Evolutionary conservation across 176 grass and related monocot genomes (phyloP).

Genomic region (Paspalum vaginatum): DNA sequence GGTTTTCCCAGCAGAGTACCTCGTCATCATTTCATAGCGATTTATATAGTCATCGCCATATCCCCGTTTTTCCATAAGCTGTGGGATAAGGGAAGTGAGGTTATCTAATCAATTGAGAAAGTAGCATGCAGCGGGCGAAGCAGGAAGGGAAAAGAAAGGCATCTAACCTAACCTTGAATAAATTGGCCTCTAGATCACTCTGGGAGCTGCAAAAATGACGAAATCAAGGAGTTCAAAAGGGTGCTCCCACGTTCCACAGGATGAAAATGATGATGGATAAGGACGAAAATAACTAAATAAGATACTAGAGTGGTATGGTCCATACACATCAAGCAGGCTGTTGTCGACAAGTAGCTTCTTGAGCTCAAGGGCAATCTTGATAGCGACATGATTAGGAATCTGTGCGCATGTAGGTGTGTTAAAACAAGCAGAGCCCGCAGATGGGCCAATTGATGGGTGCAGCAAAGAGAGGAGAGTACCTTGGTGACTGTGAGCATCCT

Average conservation of each 20-base stretch:
- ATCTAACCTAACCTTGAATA: conserved; percentile 70
- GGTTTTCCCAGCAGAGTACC: conserved; percentile 35
- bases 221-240: not conserved
- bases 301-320: not conserved
- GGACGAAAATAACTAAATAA: not conserved
- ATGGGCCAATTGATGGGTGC: not conserved
- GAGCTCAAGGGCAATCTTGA: conserved; percentile 96
- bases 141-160: conserved; percentile 19
- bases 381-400: conserved; percentile 98
- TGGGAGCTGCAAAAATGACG: conserved; percentile 71
- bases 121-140: not conserved
- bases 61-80: conserved; percentile 90
- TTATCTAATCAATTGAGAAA: conserved; percentile 8
- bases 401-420: not conserved
- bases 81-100: conserved; percentile 21
- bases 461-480: conserved; percentile 33
- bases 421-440: not conserved
- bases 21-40: conserved; percentile 99
- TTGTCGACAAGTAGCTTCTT: conserved; percentile 98
- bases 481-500: conserved; percentile 98
- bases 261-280: too few relatives aligned
- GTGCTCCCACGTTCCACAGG: not conserved
- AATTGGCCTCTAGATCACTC: conserved; percentile 94
- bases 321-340: conserved; percentile 98
- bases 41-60: conserved; percentile 91